Base-by-base conservation (phyloP, 257 asterid species). In the Orobanche coerulescens region DNA sequence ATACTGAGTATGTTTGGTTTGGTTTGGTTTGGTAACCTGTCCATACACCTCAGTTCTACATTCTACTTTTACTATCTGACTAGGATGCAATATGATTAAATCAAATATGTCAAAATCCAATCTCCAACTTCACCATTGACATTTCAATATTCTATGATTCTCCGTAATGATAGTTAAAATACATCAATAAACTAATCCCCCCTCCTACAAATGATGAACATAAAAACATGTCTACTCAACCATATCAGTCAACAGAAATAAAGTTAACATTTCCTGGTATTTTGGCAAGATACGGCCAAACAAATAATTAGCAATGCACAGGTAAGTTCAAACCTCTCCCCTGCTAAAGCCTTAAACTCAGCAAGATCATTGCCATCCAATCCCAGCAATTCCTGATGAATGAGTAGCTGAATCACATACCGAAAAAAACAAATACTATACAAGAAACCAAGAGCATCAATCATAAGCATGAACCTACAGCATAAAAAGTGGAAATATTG, bases 371-470 rank as follows among this genome's bases (percentile, higher is more conserved):
- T 84, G 53, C 78, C 98, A 64, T 86, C 97, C 71, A 92, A 62
- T 63, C 88, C 97, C 81, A 92, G 81, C 49, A 92, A 82, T 30
- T 88, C 98, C 98, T 91, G 79, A 62, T 52, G 68, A 39, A 53
- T 22, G 71, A 67, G 65, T 68, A 67, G 73, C 33, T 57, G 68
- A 64, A 34, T 74, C 50, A 55, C 43, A 69, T 56, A 47, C 49
- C 6, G 43, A 72, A 48, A 10, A 48, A 31, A 30, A 14, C 12
- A n/a, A 43, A 34, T 13, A 66, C 28, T 6, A 18, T n/a, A n/a
- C n/a, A 64, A 49, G 39, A 14, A 25, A n/a, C 14, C 57, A 36
- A 53, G 36, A 28, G 42, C n/a, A 31, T 50, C 65, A 18, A 60
- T 6, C 34, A 14, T 46, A 48, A 61, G 49, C 34, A 28, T 62